These are phyloP conservation scores for Phytophthora citrophthora DNA, from an alignment of 352 stramenopile species.

Conservation along the genomic window DNA sequence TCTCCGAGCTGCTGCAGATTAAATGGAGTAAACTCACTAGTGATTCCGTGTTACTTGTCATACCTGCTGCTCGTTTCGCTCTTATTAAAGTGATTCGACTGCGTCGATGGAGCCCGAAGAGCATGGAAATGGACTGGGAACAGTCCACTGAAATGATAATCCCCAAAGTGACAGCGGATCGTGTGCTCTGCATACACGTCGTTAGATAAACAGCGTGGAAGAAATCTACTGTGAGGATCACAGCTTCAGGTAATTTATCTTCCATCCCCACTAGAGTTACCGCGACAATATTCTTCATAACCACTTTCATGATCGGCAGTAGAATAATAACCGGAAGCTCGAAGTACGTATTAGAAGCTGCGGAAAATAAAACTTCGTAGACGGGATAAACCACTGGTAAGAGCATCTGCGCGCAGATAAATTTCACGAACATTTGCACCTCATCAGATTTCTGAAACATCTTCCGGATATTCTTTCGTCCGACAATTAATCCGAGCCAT, in stretches of 20 bases:
- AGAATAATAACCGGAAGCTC: constrained; percentile 21
- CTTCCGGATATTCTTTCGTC: not conserved
- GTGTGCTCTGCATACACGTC: constrained; percentile 19
- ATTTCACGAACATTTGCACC: constrained; percentile 1
- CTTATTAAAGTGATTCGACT: constrained; percentile 9
- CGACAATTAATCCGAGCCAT: constrained; percentile 13
- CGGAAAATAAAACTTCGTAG: constrained; percentile 21
- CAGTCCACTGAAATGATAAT: constrained; percentile 20
- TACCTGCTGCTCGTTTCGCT: constrained; percentile 5
- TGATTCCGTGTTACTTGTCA: not conserved
- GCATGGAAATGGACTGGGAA: constrained; percentile 6
- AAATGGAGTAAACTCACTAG: constrained; percentile 6
- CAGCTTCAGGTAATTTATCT: constrained; percentile 20
- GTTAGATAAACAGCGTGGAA: constrained; percentile 28
- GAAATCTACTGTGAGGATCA: constrained; percentile 23
- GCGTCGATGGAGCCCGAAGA: constrained; percentile 9
- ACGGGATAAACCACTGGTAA: constrained; percentile 20
- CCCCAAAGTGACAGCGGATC: not conserved
- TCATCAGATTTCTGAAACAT: constrained; percentile 6
- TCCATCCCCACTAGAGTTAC: not conserved
- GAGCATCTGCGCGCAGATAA: constrained; percentile 21
- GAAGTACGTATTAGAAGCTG: constrained; percentile 5
- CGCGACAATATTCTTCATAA: constrained; percentile 22
- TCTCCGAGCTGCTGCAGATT: constrained; percentile 8
- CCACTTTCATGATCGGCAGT: constrained; percentile 18